Conservation (phyloP, 2,329 filamentous ascomycete genomes). For the Penicillium sp. region DNA sequence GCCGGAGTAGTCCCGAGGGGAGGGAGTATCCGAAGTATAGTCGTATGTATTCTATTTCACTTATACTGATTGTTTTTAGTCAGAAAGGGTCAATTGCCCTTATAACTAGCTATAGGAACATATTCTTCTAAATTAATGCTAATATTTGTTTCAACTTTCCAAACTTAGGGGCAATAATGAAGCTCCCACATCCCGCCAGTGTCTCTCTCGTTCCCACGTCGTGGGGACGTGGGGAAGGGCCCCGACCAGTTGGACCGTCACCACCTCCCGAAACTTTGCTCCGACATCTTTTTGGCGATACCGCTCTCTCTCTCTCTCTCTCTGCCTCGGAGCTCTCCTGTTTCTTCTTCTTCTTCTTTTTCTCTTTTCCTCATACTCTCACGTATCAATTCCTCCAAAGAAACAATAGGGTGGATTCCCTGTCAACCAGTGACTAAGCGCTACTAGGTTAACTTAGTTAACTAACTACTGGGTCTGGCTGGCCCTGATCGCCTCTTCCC, state of each 20-base stretch:
- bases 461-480: slow-evolving; percentile 6
- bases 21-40: neutral
- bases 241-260: slow-evolving; percentile 1
- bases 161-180: no score
- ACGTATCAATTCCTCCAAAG: neutral
- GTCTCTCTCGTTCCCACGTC: neutral
- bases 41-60: neutral
- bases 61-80: neutral
- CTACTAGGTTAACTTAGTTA: no score
- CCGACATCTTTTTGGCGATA: slow-evolving; percentile 3
- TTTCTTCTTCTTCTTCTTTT: neutral
- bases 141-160: neutral
- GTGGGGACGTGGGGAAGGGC: slow-evolving; percentile 29
- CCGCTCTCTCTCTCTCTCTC: neutral
- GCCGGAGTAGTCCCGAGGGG: neutral
- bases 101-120: neutral
- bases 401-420: neutral
- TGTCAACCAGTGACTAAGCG: slow-evolving; percentile 13
- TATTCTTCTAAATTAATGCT: neutral
- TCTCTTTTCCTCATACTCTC: slow-evolving; percentile 8
- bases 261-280: slow-evolving; percentile 8
- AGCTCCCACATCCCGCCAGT: neutral
- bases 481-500: slow-evolving; percentile 5
- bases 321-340: neutral
- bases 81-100: neutral